Evolutionary conservation across 2,329 filamentous ascomycete genomes (phyloP), one percentile per base, ranked within the genome.

Genomic region (Trichoderma atroviride): DNA sequence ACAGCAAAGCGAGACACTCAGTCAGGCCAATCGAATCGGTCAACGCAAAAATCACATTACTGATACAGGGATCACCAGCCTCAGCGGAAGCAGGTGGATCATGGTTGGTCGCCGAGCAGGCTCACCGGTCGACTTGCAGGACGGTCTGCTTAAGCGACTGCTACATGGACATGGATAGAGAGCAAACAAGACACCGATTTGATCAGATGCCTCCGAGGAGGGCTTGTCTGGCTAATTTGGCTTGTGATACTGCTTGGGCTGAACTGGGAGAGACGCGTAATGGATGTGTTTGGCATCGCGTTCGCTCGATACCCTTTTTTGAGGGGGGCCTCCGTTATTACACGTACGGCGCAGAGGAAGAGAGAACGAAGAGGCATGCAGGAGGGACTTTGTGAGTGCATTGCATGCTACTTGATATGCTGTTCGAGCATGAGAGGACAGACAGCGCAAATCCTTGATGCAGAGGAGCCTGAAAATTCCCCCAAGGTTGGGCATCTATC

Each of bases 91-190:
- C 29, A 29, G 29, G 14, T 29, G 7, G 9, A 19, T 16, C 55
- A 40, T 67, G 64, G 55, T 52, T 67, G 55, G 64, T 43, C 40
- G 55, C 33, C 31, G 40, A 67, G 16, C 55, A 57, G 27, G 24
- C 64, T 67, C 64, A 52, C 55, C 64, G 55, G 24, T 52, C 40
- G 55, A 52, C 64, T 37, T 59, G 55, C 53, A 67, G 55, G n/a
- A 58, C 50, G 24, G 10, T 59, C 37, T 40, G 64, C 40, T 67
- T 67, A 67, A 59, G 40, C 53, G 64, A 67, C 55, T 67, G 16
- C 40, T 19, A 59, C 40, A 37, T 24, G 61, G 35, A 24, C 29
- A 50, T 33, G 22, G 22, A 63, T 63, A 31, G 9, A 40, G 5
- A 55, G 61, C 27, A n/a, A n/a, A 24, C 7, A 9, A 40, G 33